Evolutionary conservation across 2,329 filamentous ascomycete species (phyloP).

Genomic region (Fusarium torreyae): DNA sequence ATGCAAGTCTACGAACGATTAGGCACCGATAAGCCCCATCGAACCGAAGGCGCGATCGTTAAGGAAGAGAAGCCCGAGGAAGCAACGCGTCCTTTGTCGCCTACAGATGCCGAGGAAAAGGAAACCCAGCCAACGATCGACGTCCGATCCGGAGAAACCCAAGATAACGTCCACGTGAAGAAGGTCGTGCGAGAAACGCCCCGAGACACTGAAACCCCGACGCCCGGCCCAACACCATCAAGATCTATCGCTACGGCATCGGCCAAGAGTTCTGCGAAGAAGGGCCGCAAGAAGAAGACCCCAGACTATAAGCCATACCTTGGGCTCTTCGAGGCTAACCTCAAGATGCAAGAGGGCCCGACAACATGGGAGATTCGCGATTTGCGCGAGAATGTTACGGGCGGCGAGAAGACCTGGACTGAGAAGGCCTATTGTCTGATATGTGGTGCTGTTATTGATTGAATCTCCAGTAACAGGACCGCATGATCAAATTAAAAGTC

Average conservation of each 20-base stretch:
- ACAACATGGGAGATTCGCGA: constrained; percentile 68
- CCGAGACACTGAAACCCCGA: constrained; percentile 52
- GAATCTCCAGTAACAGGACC: constrained; percentile 30
- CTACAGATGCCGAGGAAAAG: constrained; percentile 65
- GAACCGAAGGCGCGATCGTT: constrained; percentile 55
- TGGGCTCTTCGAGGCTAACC: constrained; percentile 66
- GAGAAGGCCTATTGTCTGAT: constrained; percentile 66
- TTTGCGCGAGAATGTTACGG: constrained; percentile 62
- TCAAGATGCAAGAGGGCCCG: constrained; percentile 64
- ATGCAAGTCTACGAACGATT: constrained; percentile 65
- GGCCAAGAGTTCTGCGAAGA: constrained; percentile 52
- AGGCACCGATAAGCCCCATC: constrained; percentile 66
- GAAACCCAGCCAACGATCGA: constrained; percentile 68
- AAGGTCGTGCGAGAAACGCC: constrained; percentile 53
- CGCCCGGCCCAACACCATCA: constrained; percentile 51
- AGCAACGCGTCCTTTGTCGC: constrained; percentile 63
- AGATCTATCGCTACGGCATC: constrained; percentile 42
- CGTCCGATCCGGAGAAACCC: constrained; percentile 64
- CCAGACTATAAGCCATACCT: constrained; percentile 63
- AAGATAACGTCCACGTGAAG: constrained; percentile 57
- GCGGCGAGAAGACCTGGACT: constrained; percentile 68
- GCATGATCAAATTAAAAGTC: constrained; percentile 6
- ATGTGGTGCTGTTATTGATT: constrained; percentile 65
- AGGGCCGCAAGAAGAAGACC: constrained; percentile 58
- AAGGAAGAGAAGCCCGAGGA: constrained; percentile 58